These are phyloP conservation scores for Trypanosoma vivax DNA, from an alignment of 208 protist species.

Conservation along the genomic window DNA sequence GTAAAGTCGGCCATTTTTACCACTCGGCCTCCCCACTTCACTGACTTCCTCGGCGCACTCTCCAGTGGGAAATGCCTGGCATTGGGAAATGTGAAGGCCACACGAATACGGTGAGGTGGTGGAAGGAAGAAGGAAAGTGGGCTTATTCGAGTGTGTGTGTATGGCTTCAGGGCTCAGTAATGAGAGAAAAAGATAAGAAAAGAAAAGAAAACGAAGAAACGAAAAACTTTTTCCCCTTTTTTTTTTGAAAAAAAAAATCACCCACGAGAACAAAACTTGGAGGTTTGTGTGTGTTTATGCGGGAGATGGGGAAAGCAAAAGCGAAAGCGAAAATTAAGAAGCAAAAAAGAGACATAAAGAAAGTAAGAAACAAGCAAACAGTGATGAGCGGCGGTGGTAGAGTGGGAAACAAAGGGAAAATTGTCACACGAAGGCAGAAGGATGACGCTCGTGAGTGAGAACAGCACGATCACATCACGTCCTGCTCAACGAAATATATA, in stretches of 20 bases:
- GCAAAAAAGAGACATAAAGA: conserved; percentile 2
- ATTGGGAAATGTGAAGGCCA: no score
- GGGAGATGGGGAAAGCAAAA: conserved; percentile 8
- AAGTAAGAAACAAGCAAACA: conserved; percentile 18
- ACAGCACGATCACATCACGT: conserved; percentile 8
- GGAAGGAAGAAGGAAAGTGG: no score
- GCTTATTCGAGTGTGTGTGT: no score
- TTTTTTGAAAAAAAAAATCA: background rate
- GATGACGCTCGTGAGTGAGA: background rate
- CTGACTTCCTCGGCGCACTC: no score
- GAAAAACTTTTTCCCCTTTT: no score
- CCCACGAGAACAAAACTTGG: background rate
- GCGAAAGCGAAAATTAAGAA: conserved; percentile 8
- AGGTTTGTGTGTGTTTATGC: background rate
- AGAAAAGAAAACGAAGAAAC: background rate
- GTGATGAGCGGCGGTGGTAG: background rate
- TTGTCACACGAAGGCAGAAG: conserved; percentile 6
- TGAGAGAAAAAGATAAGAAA: background rate
- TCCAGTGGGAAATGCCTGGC: no score
- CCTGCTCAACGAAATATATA: background rate
- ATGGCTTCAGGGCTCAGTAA: background rate
- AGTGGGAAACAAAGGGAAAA: background rate
- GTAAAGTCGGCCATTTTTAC: no score
- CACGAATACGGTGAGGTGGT: no score
- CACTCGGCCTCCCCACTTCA: no score